Evolutionary conservation across 768 basidiomycete species (phyloP), one percentile per base, ranked within the genome.

Genomic region (Mycena metata): DNA sequence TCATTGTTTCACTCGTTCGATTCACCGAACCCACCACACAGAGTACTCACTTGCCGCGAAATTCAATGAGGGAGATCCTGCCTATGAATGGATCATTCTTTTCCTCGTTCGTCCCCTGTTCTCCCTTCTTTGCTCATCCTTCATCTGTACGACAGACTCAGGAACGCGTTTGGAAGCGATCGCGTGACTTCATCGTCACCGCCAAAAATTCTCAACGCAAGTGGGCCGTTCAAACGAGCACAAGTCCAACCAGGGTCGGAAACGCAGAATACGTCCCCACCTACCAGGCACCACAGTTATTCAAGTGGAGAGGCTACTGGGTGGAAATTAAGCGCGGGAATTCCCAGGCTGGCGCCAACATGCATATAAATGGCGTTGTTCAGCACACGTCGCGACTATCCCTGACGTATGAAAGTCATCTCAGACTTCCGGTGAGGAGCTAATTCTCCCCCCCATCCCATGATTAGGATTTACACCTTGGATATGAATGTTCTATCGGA

Each of bases 51-150:
- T 85, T 10, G 83, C 84, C 9, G 85, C 84, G 0, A 79, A 81
- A 55, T 86, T 87, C 62, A 75, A 77, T 26, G 79, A 84, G 26
- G 58, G 58, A 12, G 85, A 86, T 66, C 84, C 83, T 0, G 78
- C 83, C 1, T 86, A 84, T 61, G 85, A 86, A 57, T 87, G 85
- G 85, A 78, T 87, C 8, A 68, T 84, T 4, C 74, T 80, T 15
- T 84, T 84, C 66, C 68, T 87, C 58, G 84, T 85, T 41, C 43
- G 47, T 13, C 19, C 13, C 23, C 24, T 23, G 7, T 49, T 8
- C 41, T 36, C 23, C 4, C 19, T 56, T 26, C 41, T 17, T 21
- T 33, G 33, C 21, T 21, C 16, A 8, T 30, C 6, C 30, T 30
- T 42, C 54, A 60, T 30, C 33, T 42, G 12, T 24, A 19, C 21